Evolutionary conservation across 2,329 filamentous ascomycete genomes (phyloP).

Genomic region (Sporothrix euskadiensis): DNA sequence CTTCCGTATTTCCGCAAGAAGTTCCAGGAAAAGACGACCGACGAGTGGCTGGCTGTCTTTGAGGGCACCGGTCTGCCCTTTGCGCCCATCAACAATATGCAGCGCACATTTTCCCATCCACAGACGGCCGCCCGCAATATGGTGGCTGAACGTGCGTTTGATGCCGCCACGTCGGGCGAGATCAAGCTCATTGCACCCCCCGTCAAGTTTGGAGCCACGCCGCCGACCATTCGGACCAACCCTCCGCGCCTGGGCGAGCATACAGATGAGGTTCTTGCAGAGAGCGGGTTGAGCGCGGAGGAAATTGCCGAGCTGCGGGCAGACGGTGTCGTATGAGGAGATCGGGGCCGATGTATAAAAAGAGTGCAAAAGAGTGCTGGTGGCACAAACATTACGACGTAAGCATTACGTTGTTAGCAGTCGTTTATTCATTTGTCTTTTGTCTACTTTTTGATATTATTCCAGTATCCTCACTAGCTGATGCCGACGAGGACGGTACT

Average conservation of each 20-base stretch:
- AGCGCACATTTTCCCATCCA: constrained; percentile 76
- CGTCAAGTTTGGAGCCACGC: constrained; percentile 86
- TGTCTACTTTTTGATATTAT: neutral
- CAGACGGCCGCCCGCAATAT: constrained; percentile 85
- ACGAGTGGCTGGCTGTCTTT: constrained; percentile 82
- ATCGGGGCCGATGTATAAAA: neutral
- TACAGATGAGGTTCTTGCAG: constrained; percentile 71
- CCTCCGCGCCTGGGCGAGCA: constrained; percentile 90
- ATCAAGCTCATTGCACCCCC: constrained; percentile 92
- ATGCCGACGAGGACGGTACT: neutral
- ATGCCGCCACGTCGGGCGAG: constrained; percentile 78
- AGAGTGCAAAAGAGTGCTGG: neutral
- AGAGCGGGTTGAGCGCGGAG: constrained; percentile 60
- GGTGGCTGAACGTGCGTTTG: constrained; percentile 70
- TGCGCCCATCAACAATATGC: constrained; percentile 87
- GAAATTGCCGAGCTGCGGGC: neutral
- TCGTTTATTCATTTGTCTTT: neutral
- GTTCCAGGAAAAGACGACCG: constrained; percentile 74
- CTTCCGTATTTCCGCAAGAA: constrained; percentile 76
- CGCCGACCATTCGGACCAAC: constrained; percentile 70
- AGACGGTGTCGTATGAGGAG: neutral
- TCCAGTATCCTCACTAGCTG: neutral
- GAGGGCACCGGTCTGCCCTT: constrained; percentile 94
- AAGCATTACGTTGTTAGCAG: neutral
- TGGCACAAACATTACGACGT: neutral